Evolutionary conservation across 2,329 filamentous ascomycete genomes (phyloP), one percentile per base, ranked within the genome.

Genomic region (Moelleriella libera): DNA sequence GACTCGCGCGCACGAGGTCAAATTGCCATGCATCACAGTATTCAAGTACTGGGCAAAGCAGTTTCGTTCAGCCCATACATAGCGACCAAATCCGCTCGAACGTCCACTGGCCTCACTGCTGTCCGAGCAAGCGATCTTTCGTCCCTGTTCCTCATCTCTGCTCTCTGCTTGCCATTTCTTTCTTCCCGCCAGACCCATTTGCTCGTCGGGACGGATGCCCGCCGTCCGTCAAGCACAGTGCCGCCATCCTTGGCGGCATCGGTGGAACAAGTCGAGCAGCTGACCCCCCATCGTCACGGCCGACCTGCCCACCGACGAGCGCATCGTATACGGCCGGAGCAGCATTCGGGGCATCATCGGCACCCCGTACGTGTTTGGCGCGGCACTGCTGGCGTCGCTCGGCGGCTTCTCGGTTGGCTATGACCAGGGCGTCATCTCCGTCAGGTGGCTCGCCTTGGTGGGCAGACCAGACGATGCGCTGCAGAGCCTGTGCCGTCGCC

Each of bases 371-470:
- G 64, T 70, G n/a, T 61, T 68, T 12, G 64, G 65, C 12, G 66
- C 66, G 6, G 66, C 67, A 0, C 57, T 69, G 10, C 55, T 70
- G 10, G 68, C 68, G 0, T 37, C 32, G 2, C 11, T 37, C 7
- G 32, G 32, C 7, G 32, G 32, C 7, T 37, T 37, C 32, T 37
- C 66, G 62, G 4, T 56, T 71, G 14, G 67, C 67, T 41, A 47
- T 46, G 68, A 66, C 43, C 53, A 64, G 48, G 55, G 61, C 46
- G 56, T 66, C 30, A 65, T 67, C 45, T 63, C 58, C 3, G 58
- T 71, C 43, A 69, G 68, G 5, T 72, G 69, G 69, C 63, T 72
- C 1, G 61, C 63, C 10, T 62, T 64, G 39, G 57, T 60, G 6
- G 58, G 57, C 21, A 60, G 65, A n/a, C 55, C 67, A 5, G 56